A percentile compares a stretch with the other conserved stretches of the same genome.
These are phyloP conservation scores for Penstemon eatonii DNA, from an alignment of 257 asterid species.

Conservation along the genomic window DNA sequence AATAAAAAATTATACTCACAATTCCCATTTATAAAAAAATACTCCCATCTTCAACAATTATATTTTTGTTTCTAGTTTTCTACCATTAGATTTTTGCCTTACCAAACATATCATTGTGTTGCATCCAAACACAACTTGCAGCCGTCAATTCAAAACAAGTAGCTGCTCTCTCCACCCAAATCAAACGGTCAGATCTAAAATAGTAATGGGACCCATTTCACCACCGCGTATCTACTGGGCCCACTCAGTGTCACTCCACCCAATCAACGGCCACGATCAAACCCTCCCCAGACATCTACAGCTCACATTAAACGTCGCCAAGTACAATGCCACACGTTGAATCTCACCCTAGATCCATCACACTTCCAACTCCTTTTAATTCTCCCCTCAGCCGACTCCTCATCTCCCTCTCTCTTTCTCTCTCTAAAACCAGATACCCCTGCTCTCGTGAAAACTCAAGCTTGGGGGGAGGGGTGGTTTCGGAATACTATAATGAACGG, in stretches of 20 bases:
- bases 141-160: constrained; percentile 34
- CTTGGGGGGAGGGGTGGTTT: constrained; percentile 27
- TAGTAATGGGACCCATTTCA: constrained; percentile 32
- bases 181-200: constrained; percentile 42
- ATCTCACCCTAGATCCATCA: constrained; percentile 75
- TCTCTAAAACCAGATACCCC: constrained; percentile 38
- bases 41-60: too few relatives aligned
- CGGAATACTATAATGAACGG: constrained; percentile 55
- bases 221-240: constrained; percentile 52
- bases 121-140: constrained; percentile 22
- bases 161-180: constrained; percentile 23
- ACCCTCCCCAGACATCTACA: constrained; percentile 27
- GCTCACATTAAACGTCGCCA: constrained; percentile 35
- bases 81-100: constrained; percentile 20
- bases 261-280: constrained; percentile 40
- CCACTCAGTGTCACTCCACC: constrained; percentile 26
- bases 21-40: not conserved
- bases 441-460: constrained; percentile 33
- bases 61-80: not conserved
- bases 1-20: not conserved
- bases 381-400: constrained; percentile 43
- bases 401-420: constrained; percentile 28
- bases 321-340: constrained; percentile 43
- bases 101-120: not conserved
- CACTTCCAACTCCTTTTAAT: constrained; percentile 27